Base-by-base conservation (phyloP, 148 eudicot genomes). In the Amaranthus palmeri region DNA sequence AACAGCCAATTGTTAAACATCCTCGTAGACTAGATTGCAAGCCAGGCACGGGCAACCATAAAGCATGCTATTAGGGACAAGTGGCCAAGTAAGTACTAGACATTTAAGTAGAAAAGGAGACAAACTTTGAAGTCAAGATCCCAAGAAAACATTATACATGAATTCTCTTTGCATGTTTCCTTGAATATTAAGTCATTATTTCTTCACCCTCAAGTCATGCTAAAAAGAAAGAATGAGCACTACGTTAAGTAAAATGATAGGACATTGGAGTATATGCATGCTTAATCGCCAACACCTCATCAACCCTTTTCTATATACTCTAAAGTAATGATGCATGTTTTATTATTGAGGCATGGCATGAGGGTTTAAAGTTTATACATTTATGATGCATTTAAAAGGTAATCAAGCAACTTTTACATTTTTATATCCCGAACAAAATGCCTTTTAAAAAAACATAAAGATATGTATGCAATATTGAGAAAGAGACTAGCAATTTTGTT, bases 101-200 rank as follows among this genome's bases (percentile, higher is more conserved):
- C 45, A 15, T 51, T 48, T 65, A 47, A 49, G 69, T 43, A 65
- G 42, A 65, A 65, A 49, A 7, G 42, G 43, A 4, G 36, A 6
- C 15, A 65, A 18, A 49, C 69, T 65, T 65, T 65, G 54, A 65
- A 65, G 54, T 18, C 4, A 65, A 65, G 68, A 65, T 15, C 43
- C 36, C 68, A 65, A 4, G 4, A 15, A 47, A 18, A 18, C 11
- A 17, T 57, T 58, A 58, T 58, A 10, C 14, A 17, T 17, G 11
- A 61, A 61, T 4, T 41, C 49, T 65, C 15, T 6, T 58, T 59
- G 11, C 64, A 58, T 71, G 54, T 1, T 58, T 56, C 44, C 44
- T 25, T 25, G 36, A 25, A 25, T 25, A 25, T 25, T 25, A 18
- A 58, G 42, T 4, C 42, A 3, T n/a, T 65, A 11, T 48, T 65